Conservation (phyloP, 2,329 filamentous ascomycete genomes). For the Clonostachys chloroleuca region DNA sequence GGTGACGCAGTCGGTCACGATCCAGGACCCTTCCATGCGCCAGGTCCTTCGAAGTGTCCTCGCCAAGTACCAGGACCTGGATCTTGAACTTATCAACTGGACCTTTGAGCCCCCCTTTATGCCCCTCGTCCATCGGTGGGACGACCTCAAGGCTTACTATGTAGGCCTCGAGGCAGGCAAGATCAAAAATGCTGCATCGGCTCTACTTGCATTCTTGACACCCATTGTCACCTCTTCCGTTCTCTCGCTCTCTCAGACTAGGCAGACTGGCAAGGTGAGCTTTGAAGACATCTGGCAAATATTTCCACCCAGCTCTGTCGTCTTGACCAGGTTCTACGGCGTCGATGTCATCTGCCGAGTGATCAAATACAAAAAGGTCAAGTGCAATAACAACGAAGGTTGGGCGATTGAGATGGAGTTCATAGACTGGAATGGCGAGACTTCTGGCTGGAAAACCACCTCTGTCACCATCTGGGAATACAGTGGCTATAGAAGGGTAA, state of each 20-base stretch:
- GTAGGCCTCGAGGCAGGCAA: neutral
- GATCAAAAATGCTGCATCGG: conserved; percentile 1
- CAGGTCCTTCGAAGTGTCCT: conserved; percentile 18
- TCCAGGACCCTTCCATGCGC: conserved; percentile 22
- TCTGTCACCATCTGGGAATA: conserved; percentile 16
- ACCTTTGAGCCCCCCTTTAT: conserved; percentile 22
- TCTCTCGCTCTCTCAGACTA: conserved; percentile 13
- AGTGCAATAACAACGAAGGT: conserved; percentile 2
- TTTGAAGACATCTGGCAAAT: conserved; percentile 26
- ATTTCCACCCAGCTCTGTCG: conserved; percentile 23
- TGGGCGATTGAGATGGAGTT: conserved; percentile 23
- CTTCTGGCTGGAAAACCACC: conserved; percentile 16
- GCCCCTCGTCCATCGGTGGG: conserved; percentile 28
- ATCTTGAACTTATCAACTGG: conserved; percentile 22
- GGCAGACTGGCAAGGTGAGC: conserved; percentile 18
- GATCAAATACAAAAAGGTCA: conserved; percentile 14
- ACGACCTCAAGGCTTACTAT: conserved; percentile 6
- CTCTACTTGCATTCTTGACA: conserved; percentile 19
- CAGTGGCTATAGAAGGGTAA: conserved; percentile 15
- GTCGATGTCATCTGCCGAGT: conserved; percentile 28
- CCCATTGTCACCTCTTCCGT: conserved; percentile 20
- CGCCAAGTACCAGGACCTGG: conserved; percentile 23
- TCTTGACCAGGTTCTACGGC: conserved; percentile 20
- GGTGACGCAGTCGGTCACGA: conserved; percentile 20
- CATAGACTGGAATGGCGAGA: conserved; percentile 27